These are phyloP conservation scores for Neonothopanus nambi DNA, from an alignment of 1,284 basidiomycete genomes.

Conservation along the genomic window DNA sequence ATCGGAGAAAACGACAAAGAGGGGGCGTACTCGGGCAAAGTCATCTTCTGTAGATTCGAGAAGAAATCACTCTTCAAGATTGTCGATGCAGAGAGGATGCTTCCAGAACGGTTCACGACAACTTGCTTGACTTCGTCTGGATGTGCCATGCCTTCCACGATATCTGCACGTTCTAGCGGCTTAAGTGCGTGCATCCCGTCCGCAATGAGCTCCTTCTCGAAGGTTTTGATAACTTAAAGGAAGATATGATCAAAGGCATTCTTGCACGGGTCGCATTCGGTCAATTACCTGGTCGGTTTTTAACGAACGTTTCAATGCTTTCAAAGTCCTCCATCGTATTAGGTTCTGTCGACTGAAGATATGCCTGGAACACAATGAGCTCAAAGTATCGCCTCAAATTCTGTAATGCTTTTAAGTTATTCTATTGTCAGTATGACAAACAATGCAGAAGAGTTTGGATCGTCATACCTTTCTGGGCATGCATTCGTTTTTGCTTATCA, in stretches of 20 bases:
- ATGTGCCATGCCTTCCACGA: slow-evolving; percentile 75
- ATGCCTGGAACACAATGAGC: slow-evolving; percentile 93
- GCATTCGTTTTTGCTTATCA: slow-evolving; percentile 63
- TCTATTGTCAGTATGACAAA: not conserved
- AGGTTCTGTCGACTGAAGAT: slow-evolving; percentile 83
- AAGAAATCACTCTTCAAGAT: slow-evolving; percentile 99
- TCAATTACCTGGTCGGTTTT: slow-evolving; percentile 71
- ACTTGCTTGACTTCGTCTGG: slow-evolving; percentile 87
- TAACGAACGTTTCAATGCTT: slow-evolving; percentile 80
- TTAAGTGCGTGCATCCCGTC: slow-evolving; percentile 82
- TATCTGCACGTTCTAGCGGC: slow-evolving; percentile 79
- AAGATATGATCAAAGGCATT: not conserved
- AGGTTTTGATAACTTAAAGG: slow-evolving; percentile 84
- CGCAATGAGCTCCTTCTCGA: slow-evolving; percentile 87
- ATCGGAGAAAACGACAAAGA: not conserved
- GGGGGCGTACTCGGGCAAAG: slow-evolving; percentile 77
- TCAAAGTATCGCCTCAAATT: slow-evolving; percentile 88
- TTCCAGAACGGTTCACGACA: slow-evolving; percentile 84
- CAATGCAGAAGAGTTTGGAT: not conserved
- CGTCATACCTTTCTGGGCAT: slow-evolving; percentile 68
- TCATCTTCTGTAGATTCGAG: slow-evolving; percentile 93
- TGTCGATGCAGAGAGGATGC: slow-evolving; percentile 88
- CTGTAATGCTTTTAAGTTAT: slow-evolving; percentile 63
- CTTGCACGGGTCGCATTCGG: not conserved
- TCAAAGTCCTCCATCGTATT: slow-evolving; percentile 80